phyloP scores from a whole-genome alignment of 139 green algal genomes.

The Nannochloris sp. region DNA sequence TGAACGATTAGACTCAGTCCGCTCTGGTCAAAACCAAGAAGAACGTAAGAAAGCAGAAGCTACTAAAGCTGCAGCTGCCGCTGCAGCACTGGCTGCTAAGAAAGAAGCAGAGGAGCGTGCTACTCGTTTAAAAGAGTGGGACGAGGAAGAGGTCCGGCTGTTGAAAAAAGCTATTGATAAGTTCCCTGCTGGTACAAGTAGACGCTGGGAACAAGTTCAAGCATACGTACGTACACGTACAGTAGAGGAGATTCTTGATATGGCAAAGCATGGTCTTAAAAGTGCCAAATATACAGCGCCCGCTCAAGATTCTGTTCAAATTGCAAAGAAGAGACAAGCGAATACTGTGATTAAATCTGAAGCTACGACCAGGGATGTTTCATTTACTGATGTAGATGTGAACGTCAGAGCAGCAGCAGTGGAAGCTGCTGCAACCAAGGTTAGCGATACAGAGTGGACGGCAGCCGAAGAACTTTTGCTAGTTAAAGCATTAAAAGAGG shows the following conservation, averaged over 20 bases:
- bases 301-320: background rate
- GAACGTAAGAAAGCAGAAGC: conserved; percentile 25
- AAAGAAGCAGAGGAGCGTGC: conserved; percentile 17
- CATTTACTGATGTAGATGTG: conserved; percentile 71
- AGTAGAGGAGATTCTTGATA: conserved; percentile 76
- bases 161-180: conserved; percentile 87
- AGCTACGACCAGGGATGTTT: conserved; percentile 29
- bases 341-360: conserved; percentile 46
- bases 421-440: background rate
- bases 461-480: conserved; percentile 79
- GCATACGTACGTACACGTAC: conserved; percentile 71
- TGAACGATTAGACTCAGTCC: conserved; percentile 11
- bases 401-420: conserved; percentile 26
- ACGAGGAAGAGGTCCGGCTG: conserved; percentile 64
- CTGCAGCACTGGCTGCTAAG: background rate
- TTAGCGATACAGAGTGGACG: conserved; percentile 42
- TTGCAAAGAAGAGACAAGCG: conserved; percentile 32
- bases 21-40: conserved; percentile 11
- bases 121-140: conserved; percentile 29
- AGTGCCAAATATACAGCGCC: conserved; percentile 4
- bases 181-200: conserved; percentile 78
- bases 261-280: conserved; percentile 71
- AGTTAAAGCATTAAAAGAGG: conserved; percentile 85
- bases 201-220: conserved; percentile 72
- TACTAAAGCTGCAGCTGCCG: conserved; percentile 18